Evolutionary conservation across 257 asterid genomes (phyloP).

Genomic region (Primulina tabacum): DNA sequence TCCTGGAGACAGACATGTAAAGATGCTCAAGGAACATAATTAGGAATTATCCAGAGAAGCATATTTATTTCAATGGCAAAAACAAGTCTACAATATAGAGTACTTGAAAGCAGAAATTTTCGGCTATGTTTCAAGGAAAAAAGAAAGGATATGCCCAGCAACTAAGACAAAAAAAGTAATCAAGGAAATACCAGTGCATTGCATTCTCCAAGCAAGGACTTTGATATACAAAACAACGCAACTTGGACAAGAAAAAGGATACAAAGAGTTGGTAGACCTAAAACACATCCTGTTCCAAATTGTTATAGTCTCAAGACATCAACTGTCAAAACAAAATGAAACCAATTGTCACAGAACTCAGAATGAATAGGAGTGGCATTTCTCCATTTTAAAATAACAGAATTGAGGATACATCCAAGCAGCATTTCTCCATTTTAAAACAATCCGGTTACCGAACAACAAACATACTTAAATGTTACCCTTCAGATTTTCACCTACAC

Average conservation of each 20-base stretch:
- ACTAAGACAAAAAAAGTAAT: not conserved
- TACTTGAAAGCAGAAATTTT: not conserved
- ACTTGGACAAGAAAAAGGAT: not conserved
- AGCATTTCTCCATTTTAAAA: not conserved
- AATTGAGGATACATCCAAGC: not conserved
- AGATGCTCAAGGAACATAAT: conserved; percentile 13
- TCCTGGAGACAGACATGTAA: conserved; percentile 42
- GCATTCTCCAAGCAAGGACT: not conserved
- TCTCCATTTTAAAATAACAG: not conserved
- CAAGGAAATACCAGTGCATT: not conserved
- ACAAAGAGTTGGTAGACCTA: not conserved
- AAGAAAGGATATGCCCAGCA: not conserved
- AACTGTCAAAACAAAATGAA: not conserved
- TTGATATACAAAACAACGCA: not conserved
- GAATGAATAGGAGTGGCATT: conserved; percentile 6
- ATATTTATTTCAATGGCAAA: not conserved
- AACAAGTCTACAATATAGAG: conserved; percentile 10
- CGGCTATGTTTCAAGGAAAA: not conserved
- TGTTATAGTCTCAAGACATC: not conserved
- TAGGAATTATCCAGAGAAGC: not conserved
- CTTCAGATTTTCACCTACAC: not conserved
- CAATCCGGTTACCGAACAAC: not conserved
- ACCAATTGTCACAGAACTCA: not conserved
- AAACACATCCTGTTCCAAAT: not conserved
- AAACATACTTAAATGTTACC: not conserved